phyloP scores from a whole-genome alignment of 345 rosid genomes.

The Dovyalis caffra region DNA sequence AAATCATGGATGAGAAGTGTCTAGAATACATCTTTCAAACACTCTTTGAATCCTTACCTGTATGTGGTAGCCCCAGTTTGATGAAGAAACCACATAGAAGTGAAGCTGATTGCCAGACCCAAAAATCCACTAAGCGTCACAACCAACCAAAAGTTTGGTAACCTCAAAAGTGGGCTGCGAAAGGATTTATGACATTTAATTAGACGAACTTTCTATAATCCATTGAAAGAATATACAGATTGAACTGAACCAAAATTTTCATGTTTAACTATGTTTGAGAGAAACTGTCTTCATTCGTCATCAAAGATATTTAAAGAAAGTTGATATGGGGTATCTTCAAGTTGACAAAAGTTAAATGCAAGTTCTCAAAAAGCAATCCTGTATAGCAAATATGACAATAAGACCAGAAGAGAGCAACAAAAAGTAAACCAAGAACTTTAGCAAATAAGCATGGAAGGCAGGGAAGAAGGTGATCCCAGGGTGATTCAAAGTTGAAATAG shows the following conservation, averaged over 20 bases:
- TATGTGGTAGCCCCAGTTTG: slow-evolving; percentile 98
- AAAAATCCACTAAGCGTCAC: slow-evolving; percentile 86
- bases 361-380: background rate
- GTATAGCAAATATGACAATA: background rate
- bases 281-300: background rate
- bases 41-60: slow-evolving; percentile 46
- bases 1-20: slow-evolving; percentile 17
- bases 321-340: background rate
- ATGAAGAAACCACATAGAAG: slow-evolving; percentile 99
- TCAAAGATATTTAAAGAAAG: background rate
- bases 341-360: background rate
- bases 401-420: background rate
- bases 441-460: background rate
- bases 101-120: slow-evolving; percentile 96
- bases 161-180: slow-evolving; percentile 77
- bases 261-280: background rate
- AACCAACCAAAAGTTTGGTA: slow-evolving; percentile 87
- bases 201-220: background rate
- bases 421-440: background rate
- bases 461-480: background rate
- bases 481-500: background rate
- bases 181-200: slow-evolving; percentile 16
- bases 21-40: background rate
- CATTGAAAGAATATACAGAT: background rate
- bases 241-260: background rate